Evolutionary conservation across 2,329 filamentous ascomycete species (phyloP).

Genomic region (Fusarium xyrophilum): DNA sequence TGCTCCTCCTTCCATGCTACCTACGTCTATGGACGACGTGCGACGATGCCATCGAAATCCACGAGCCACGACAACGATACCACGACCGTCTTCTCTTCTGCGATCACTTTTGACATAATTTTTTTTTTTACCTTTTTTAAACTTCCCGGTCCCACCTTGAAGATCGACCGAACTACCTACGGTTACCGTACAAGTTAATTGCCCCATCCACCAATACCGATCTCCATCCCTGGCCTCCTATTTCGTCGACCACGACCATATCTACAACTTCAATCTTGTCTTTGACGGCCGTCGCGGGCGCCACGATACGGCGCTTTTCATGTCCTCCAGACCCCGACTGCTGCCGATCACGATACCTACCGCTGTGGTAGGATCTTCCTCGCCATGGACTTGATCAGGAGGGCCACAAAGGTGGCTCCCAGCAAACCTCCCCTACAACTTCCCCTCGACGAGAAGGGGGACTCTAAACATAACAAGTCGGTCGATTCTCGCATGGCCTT

Average conservation of each 20-base stretch:
- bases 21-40: slow-evolving; percentile 16
- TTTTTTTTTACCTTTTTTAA: neutral
- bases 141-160: slow-evolving; percentile 10
- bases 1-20: slow-evolving; percentile 3
- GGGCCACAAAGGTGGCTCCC: slow-evolving; percentile 60
- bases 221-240: slow-evolving; percentile 24
- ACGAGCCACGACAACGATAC: slow-evolving; percentile 32
- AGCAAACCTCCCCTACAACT: slow-evolving; percentile 51
- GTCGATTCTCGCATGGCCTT: slow-evolving; percentile 71
- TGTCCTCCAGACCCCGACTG: slow-evolving; percentile 39
- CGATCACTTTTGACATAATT: slow-evolving; percentile 11
- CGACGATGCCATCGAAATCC: slow-evolving; percentile 14
- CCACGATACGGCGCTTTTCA: slow-evolving; percentile 41
- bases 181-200: slow-evolving; percentile 6
- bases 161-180: slow-evolving; percentile 21
- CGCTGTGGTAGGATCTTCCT: slow-evolving; percentile 39
- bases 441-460: slow-evolving; percentile 59
- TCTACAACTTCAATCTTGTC: neutral
- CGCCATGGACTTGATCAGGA: slow-evolving; percentile 65
- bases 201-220: slow-evolving; percentile 13
- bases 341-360: slow-evolving; percentile 52
- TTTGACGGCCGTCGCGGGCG: slow-evolving; percentile 33
- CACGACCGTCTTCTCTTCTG: slow-evolving; percentile 21
- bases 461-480: slow-evolving; percentile 49
- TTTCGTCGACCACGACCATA: neutral